Evolutionary conservation across 176 grass and related monocot genomes (phyloP).

Genomic region (Eragrostis nindensis): DNA sequence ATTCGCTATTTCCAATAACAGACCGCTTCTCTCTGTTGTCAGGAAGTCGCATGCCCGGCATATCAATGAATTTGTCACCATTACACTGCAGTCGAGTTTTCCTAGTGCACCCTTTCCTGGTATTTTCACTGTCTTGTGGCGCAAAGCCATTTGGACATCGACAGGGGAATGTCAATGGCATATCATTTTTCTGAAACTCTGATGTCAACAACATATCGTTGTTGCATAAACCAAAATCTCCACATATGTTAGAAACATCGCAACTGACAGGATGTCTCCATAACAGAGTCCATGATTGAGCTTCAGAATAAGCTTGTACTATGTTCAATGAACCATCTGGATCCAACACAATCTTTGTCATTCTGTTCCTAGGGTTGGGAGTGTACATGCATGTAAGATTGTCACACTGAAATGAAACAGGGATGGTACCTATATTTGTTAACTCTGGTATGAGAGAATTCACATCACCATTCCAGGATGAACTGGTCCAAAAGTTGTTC

Average conservation of each 20-base stretch:
- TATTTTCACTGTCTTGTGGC: not conserved
- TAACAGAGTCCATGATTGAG: constrained; percentile 4
- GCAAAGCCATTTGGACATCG: constrained; percentile 42
- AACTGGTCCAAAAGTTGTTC: not conserved
- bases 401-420: constrained; percentile 23
- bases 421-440: not conserved
- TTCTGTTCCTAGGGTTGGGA: not conserved
- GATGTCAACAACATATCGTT: too few relatives aligned
- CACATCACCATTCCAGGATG: not conserved
- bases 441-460: constrained; percentile 28
- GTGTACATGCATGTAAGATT: constrained; percentile 45
- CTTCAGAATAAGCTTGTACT: not conserved
- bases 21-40: not conserved
- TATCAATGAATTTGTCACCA: constrained; percentile 44
- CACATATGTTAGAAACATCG: constrained; percentile 47
- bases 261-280: constrained; percentile 27
- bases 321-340: constrained; percentile 34
- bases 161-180: constrained; percentile 7
- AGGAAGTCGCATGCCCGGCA: constrained; percentile 16
- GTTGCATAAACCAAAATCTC: constrained; percentile 51
- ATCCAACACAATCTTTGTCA: constrained; percentile 40
- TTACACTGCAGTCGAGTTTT: constrained; percentile 20
- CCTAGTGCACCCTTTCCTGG: constrained; percentile 34
- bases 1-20: not conserved
- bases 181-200: too few relatives aligned